Evolutionary conservation across 2,329 filamentous ascomycete species (phyloP).

Genomic region (Parafenestella ontariensis): DNA sequence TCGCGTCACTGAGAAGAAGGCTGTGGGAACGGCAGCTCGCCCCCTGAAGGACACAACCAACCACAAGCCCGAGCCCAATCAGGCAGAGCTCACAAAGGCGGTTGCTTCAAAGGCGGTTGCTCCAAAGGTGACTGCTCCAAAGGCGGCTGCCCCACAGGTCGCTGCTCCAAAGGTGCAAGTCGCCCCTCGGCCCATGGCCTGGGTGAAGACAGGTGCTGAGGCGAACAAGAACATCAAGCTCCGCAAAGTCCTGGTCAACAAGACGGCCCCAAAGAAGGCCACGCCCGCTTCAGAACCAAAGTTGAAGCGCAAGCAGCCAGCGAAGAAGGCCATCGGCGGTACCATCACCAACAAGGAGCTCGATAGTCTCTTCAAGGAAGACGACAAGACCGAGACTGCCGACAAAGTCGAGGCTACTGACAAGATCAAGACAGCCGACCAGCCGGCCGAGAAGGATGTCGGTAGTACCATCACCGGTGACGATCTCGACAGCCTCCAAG

Average conservation of each 20-base stretch:
- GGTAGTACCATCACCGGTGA: too few relatives aligned
- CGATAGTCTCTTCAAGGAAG: not conserved
- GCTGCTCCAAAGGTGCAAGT: not conserved
- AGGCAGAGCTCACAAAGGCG: too few relatives aligned
- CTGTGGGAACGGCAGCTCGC: not conserved
- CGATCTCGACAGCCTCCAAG: too few relatives aligned
- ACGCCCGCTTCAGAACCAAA: not conserved
- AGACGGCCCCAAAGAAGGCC: not conserved
- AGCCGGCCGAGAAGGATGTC: too few relatives aligned
- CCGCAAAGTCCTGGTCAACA: not conserved
- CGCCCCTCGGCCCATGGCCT: not conserved
- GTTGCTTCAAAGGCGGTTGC: not conserved
- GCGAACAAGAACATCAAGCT: not conserved
- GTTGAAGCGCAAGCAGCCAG: not conserved
- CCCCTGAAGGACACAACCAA: not conserved
- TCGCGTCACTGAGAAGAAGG: not conserved
- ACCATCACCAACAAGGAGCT: not conserved
- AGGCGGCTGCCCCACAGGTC: not conserved
- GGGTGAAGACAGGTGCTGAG: not conserved
- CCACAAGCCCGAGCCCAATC: too few relatives aligned
- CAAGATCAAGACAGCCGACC: too few relatives aligned
- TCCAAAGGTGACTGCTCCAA: not conserved
- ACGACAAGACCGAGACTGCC: not conserved
- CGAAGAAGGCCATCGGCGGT: not conserved
- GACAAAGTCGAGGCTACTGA: too few relatives aligned